Conservation (phyloP, 768 basidiomycete genomes). For the Tulasnella sp. region DNA sequence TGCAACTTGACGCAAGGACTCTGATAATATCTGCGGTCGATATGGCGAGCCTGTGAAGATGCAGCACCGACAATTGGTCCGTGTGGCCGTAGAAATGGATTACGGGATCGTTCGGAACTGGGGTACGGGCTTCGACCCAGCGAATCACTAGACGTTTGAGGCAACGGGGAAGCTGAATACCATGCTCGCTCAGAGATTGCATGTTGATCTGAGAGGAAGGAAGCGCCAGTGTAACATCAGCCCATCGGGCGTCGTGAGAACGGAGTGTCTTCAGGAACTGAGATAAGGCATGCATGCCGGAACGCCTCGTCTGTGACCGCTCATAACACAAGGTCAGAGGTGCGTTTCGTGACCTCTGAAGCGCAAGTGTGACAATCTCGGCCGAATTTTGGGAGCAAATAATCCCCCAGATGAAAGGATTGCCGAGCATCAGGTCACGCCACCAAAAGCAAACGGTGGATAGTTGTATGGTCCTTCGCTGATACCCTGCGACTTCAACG, state of each 20-base stretch:
- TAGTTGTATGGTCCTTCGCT: neutral
- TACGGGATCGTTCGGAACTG: neutral
- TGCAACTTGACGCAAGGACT: neutral
- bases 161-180: neutral
- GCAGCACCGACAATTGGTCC: neutral
- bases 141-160: neutral
- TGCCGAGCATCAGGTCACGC: neutral
- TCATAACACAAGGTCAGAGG: too few relatives aligned
- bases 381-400: too few relatives aligned
- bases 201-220: too few relatives aligned
- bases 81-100: neutral
- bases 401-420: neutral
- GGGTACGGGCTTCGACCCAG: neutral
- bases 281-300: too few relatives aligned
- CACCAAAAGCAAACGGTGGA: neutral
- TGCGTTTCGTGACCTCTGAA: too few relatives aligned
- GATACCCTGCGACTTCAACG: neutral
- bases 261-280: too few relatives aligned
- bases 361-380: too few relatives aligned
- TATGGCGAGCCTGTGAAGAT: neutral
- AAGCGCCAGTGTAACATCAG: too few relatives aligned
- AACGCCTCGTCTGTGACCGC: too few relatives aligned
- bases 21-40: neutral
- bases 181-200: too few relatives aligned
- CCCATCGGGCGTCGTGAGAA: too few relatives aligned